Percentiles rank a stretch among this genome's conserved stretches.
Evolutionary conservation across 805 yeast genomes (phyloP).

Genomic region (Metschnikowia koreensis): DNA sequence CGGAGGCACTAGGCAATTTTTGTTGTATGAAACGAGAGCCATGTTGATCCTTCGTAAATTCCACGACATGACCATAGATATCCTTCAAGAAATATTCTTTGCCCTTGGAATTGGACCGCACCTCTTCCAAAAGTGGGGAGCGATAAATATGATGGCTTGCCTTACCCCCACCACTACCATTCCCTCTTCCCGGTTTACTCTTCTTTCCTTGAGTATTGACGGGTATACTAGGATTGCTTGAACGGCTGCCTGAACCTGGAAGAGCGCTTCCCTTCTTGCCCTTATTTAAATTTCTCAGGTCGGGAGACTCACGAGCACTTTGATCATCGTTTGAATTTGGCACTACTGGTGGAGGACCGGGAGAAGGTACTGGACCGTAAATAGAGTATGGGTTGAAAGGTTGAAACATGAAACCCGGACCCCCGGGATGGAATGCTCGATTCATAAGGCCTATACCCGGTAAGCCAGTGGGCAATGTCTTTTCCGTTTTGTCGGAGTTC

Average conservation of each 20-base stretch:
- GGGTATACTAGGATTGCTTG: slow-evolving; percentile 1
- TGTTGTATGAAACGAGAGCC: slow-evolving; percentile 97
- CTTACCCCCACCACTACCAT: slow-evolving; percentile 20
- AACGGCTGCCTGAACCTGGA: background rate
- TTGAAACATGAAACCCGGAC: slow-evolving; percentile 44
- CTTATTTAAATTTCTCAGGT: background rate
- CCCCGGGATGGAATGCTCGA: slow-evolving; percentile 26
- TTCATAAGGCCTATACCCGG: slow-evolving; percentile 40
- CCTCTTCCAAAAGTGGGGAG: slow-evolving; percentile 81
- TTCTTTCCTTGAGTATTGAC: slow-evolving; percentile 12
- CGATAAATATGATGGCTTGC: slow-evolving; percentile 54
- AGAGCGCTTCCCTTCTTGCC: background rate
- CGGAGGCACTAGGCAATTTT: slow-evolving; percentile 61
- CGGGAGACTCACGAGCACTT: slow-evolving; percentile 1
- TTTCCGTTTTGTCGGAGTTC: slow-evolving; percentile 9
- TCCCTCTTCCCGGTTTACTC: slow-evolving; percentile 12
- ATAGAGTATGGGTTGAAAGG: slow-evolving; percentile 49
- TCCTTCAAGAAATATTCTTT: slow-evolving; percentile 65
- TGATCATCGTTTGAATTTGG: slow-evolving; percentile 15
- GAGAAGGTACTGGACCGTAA: slow-evolving; percentile 26
- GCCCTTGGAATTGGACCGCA: slow-evolving; percentile 62
- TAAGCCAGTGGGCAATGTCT: slow-evolving; percentile 9
- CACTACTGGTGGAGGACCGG: slow-evolving; percentile 7
- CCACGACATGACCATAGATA: slow-evolving; percentile 82
- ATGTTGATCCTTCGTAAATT: slow-evolving; percentile 92